phyloP scores from a whole-genome alignment of 306 rosid genomes.

The Urtica urens region DNA sequence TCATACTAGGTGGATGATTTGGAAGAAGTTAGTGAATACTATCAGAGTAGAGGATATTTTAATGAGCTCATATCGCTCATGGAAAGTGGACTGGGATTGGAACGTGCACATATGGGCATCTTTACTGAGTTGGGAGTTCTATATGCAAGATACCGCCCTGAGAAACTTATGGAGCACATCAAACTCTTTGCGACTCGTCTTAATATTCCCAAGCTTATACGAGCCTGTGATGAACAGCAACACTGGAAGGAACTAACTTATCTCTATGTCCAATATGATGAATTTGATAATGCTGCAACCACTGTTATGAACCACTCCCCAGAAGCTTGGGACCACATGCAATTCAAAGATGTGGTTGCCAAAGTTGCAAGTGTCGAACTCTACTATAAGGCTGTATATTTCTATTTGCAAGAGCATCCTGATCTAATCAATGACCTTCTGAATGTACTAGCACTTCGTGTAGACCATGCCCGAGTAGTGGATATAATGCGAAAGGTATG shows the following conservation, averaged over 20 bases:
- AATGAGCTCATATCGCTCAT: slow-evolving; percentile 83
- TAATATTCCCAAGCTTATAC: slow-evolving; percentile 88
- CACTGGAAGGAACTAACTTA: slow-evolving; percentile 95
- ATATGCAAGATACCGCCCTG: slow-evolving; percentile 95
- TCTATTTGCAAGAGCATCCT: slow-evolving; percentile 94
- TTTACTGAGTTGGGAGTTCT: slow-evolving; percentile 94
- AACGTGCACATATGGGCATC: slow-evolving; percentile 99
- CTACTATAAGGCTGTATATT: slow-evolving; percentile 88
- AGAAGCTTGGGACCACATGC: slow-evolving; percentile 99
- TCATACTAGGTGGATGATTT: slow-evolving; percentile 78
- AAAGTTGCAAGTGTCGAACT: slow-evolving; percentile 96
- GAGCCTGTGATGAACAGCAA: slow-evolving; percentile 97
- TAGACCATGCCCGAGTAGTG: slow-evolving; percentile 93
- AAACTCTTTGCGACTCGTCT: slow-evolving; percentile 84
- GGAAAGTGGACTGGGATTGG: slow-evolving; percentile 98
- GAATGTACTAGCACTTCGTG: slow-evolving; percentile 92
- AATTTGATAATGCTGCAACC: slow-evolving; percentile 94
- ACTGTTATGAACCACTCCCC: slow-evolving; percentile 98
- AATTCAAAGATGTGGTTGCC: slow-evolving; percentile 73
- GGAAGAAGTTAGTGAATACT: slow-evolving; percentile 96
- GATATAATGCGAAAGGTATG: slow-evolving; percentile 92
- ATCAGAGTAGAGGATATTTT: slow-evolving; percentile 94
- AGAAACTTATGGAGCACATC: slow-evolving; percentile 98
- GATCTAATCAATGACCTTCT: slow-evolving; percentile 90
- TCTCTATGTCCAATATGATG: slow-evolving; percentile 83